Percentiles rank a stretch among this genome's conserved stretches.
Evolutionary conservation across 495 filamentous ascomycete genomes (phyloP).

Genomic region (Podospora didyma): DNA sequence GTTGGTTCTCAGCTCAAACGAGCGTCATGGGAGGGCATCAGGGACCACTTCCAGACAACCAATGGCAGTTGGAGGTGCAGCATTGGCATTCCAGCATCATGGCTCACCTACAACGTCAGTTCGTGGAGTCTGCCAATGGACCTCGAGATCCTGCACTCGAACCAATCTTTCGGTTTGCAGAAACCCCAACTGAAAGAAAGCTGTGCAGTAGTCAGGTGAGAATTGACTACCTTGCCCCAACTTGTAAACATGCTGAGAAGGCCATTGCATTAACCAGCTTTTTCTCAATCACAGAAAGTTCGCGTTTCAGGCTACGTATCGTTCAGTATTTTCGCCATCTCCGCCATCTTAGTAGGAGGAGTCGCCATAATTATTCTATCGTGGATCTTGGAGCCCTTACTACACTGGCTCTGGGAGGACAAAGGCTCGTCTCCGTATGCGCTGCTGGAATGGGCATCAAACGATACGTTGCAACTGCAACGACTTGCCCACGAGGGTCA

Average conservation of each 20-base stretch:
- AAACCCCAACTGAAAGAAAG: too few relatives aligned
- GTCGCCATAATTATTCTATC: conserved; percentile 15
- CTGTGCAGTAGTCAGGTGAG: not conserved
- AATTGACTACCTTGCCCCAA: too few relatives aligned
- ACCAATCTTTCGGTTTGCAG: too few relatives aligned
- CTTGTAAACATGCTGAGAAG: not conserved
- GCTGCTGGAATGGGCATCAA: not conserved
- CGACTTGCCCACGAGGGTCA: too few relatives aligned
- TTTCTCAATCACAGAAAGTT: conserved; percentile 6
- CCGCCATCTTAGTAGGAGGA: conserved; percentile 24
- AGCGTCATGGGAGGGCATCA: conserved; percentile 2
- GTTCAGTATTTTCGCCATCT: conserved; percentile 12
- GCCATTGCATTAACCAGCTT: not conserved
- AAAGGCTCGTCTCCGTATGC: not conserved
- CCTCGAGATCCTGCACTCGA: conserved; percentile 1
- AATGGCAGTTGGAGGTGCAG: conserved; percentile 32
- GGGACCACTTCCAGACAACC: conserved; percentile 21
- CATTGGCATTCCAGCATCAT: conserved; percentile 23
- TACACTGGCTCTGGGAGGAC: not conserved
- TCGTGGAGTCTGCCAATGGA: conserved; percentile 23
- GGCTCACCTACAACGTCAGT: conserved; percentile 23
- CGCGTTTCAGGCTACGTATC: conserved; percentile 11
- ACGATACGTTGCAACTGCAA: too few relatives aligned
- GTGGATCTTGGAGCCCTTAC: conserved; percentile 1
- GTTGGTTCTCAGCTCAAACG: too few relatives aligned